Conservation (phyloP, 495 filamentous ascomycete species). For the Annulohypoxylon stygium region DNA sequence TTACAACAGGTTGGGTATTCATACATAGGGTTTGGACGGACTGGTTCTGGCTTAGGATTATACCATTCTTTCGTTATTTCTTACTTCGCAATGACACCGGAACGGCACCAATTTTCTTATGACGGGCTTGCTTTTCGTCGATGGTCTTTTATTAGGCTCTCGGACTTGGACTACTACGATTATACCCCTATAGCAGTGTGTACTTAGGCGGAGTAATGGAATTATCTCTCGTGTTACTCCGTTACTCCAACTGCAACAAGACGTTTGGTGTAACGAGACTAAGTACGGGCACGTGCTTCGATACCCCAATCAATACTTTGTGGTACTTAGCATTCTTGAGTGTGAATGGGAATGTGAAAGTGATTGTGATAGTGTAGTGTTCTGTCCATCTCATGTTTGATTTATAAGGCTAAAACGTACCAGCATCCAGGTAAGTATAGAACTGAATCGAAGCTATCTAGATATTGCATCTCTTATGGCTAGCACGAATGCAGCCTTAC, state of each 20-base stretch:
- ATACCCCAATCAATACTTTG: background rate
- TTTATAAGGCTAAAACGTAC: constrained; percentile 5
- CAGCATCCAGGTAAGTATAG: background rate
- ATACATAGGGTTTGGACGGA: constrained; percentile 40
- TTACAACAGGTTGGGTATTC: constrained; percentile 42
- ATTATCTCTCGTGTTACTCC: constrained; percentile 14
- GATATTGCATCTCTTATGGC: background rate
- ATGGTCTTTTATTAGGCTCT: constrained; percentile 20
- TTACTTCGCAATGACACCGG: constrained; percentile 25
- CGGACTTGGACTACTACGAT: constrained; percentile 38
- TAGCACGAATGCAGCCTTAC: constrained; percentile 26
- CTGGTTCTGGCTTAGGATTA: constrained; percentile 46
- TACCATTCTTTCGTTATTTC: constrained; percentile 44
- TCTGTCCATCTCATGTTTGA: background rate
- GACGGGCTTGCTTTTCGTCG: constrained; percentile 32
- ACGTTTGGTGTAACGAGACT: background rate
- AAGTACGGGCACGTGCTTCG: background rate
- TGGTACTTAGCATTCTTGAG: background rate
- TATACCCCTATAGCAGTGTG: constrained; percentile 42
- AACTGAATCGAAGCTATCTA: constrained; percentile 1
- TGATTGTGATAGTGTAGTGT: background rate
- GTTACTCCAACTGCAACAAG: background rate
- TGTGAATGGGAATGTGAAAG: background rate
- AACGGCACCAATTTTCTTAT: constrained; percentile 29
- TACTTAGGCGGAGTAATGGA: constrained; percentile 38